Evolutionary conservation across 768 basidiomycete species (phyloP).

Genomic region (Rhodosporidiobolus sp.): DNA sequence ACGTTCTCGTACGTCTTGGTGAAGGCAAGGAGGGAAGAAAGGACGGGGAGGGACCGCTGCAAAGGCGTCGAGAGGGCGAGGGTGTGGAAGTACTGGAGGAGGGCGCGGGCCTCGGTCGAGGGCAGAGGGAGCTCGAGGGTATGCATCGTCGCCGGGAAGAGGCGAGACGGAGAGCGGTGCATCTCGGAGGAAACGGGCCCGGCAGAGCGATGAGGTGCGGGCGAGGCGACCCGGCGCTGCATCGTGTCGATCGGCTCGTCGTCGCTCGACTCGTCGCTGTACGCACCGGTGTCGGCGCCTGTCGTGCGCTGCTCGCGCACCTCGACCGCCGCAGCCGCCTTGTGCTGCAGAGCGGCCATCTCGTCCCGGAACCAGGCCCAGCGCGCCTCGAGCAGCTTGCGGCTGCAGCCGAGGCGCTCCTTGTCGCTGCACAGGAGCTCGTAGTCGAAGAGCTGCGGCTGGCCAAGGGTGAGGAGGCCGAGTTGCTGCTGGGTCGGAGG

Average conservation of each 20-base stretch:
- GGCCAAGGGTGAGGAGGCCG: conserved; percentile 66
- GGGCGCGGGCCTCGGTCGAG: conserved; percentile 77
- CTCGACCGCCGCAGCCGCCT: background rate
- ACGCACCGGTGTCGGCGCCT: background rate
- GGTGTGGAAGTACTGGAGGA: conserved; percentile 91
- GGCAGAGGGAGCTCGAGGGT: conserved; percentile 78
- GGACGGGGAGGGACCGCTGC: conserved; percentile 82
- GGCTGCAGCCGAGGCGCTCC: conserved; percentile 72
- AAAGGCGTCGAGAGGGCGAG: conserved; percentile 78
- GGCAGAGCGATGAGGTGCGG: background rate
- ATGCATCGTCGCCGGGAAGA: conserved; percentile 48
- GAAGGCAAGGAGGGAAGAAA: conserved; percentile 80
- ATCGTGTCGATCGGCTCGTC: conserved; percentile 26
- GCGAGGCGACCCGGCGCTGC: background rate
- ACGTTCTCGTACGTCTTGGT: conserved; percentile 66
- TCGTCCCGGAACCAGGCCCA: conserved; percentile 79
- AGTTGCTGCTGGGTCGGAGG: conserved; percentile 75
- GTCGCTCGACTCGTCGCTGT: conserved; percentile 25
- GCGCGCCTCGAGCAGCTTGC: conserved; percentile 74
- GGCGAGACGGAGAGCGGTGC: background rate
- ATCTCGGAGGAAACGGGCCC: background rate
- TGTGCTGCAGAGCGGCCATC: conserved; percentile 5
- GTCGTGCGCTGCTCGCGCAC: background rate
- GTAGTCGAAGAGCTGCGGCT: conserved; percentile 61
- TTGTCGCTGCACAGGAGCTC: conserved; percentile 90